Percentiles rank a stretch among this genome's conserved stretches.
phyloP scores from a whole-genome alignment of 768 basidiomycete genomes.

The Roridomyces roridus region DNA sequence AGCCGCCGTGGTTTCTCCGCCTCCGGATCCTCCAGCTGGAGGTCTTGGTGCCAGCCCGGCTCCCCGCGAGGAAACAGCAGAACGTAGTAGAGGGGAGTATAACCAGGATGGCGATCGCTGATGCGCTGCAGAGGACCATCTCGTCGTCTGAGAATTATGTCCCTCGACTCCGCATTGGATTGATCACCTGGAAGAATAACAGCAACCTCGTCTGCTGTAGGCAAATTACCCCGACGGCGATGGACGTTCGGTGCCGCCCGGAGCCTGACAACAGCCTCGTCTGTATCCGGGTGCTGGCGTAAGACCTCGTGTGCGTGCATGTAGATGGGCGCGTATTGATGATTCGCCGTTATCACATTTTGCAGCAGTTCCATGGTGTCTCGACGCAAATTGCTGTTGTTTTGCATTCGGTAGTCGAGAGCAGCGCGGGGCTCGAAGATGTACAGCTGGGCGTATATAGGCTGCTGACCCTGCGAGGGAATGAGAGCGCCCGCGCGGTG shows the following conservation, averaged over 20 bases:
- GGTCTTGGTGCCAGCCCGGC: background rate
- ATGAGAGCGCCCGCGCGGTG: slow-evolving; percentile 37
- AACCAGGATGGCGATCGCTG: background rate
- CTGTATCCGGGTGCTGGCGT: slow-evolving; percentile 21
- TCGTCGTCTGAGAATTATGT: background rate
- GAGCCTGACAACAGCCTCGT: slow-evolving; percentile 28
- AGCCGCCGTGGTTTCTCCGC: background rate
- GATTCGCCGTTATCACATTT: slow-evolving; percentile 17
- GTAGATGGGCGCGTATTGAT: slow-evolving; percentile 38
- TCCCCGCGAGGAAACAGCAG: background rate
- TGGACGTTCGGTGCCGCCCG: slow-evolving; percentile 27
- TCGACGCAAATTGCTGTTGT: slow-evolving; percentile 32
- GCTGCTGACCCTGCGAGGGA: slow-evolving; percentile 24
- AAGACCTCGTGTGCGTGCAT: slow-evolving; percentile 38
- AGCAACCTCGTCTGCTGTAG: too few relatives aligned
- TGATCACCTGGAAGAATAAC: background rate
- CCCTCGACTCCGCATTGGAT: background rate
- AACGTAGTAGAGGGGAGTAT: background rate
- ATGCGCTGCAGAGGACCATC: background rate
- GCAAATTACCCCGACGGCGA: slow-evolving; percentile 41
- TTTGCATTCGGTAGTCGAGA: slow-evolving; percentile 29
- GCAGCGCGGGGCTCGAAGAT: slow-evolving; percentile 46
- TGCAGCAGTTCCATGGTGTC: too few relatives aligned
- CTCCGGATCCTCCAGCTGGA: background rate
- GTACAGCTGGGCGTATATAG: slow-evolving; percentile 36